Evolutionary conservation across 2,329 filamentous ascomycete species (phyloP).

Genomic region (Coniochaeta hoffmannii): DNA sequence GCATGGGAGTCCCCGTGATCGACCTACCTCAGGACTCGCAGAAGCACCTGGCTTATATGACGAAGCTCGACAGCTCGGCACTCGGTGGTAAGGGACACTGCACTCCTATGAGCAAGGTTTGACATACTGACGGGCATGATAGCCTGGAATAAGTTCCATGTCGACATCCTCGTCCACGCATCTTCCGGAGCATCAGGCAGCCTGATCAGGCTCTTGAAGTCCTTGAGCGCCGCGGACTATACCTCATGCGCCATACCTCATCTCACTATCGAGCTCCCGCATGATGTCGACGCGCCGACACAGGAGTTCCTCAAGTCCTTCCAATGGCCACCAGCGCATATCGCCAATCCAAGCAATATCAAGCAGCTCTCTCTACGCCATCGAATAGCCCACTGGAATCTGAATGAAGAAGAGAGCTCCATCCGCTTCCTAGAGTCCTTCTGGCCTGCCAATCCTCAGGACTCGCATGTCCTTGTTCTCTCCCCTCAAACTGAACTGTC

Average conservation of each 20-base stretch:
- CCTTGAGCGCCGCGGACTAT: conserved; percentile 70
- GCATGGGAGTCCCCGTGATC: conserved; percentile 56
- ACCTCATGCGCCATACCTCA: conserved; percentile 61
- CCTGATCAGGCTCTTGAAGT: conserved; percentile 68
- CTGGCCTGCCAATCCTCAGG: conserved; percentile 59
- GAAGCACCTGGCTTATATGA: conserved; percentile 67
- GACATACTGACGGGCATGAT: neutral
- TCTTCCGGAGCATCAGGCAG: conserved; percentile 63
- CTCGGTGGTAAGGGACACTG: conserved; percentile 46
- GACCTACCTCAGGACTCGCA: conserved; percentile 60
- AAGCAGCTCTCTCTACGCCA: conserved; percentile 64
- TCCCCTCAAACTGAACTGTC: conserved; percentile 76
- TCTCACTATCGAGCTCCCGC: conserved; percentile 78
- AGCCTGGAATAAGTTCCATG: conserved; percentile 70
- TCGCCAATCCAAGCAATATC: conserved; percentile 30
- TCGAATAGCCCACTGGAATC: conserved; percentile 54
- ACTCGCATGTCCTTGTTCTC: conserved; percentile 75
- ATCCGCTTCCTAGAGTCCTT: conserved; percentile 78
- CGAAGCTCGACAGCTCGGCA: conserved; percentile 65
- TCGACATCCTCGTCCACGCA: conserved; percentile 82
- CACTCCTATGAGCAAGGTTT: neutral
- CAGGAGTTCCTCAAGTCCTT: conserved; percentile 56
- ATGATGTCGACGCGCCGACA: conserved; percentile 58
- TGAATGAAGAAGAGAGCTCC: conserved; percentile 63
- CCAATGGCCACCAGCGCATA: conserved; percentile 53